Base-by-base conservation (phyloP, 2,329 filamentous ascomycete species). In the Fusarium sacchari region DNA sequence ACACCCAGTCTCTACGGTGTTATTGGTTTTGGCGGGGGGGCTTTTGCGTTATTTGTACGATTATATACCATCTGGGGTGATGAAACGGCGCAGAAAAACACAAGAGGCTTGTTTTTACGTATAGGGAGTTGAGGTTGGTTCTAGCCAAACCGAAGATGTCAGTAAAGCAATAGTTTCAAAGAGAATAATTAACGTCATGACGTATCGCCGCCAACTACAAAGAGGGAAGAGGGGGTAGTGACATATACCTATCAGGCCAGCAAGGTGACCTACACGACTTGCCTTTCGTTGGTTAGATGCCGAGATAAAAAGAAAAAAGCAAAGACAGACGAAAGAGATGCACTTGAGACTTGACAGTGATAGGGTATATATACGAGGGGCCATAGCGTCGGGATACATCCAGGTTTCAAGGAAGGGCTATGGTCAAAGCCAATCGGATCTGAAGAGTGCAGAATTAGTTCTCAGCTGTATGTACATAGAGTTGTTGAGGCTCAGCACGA, bases 61-160 rank as follows among this genome's bases (percentile, higher is more conserved):
- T 53, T 75, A 74, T 75, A 74, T 75, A 74, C 72, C 72, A 74
- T 65, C 43, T 39, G 57, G 64, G 64, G 61, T 57, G 71, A 74
- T 57, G 60, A 67, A 69, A 58, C 24, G 69, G 72, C 68, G 72
- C 60, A 66, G 60, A 75, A 74, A 73, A 72, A 59, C 67, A 73
- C 34, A 70, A 56, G 60, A 57, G 42, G 62, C 57, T 56, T 72
- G 69, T 53, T 61, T 72, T 61, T 24, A 70, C 32, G 46, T 47
- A 72, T 37, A 63, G 28, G 60, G 55, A 71, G 68, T 66, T 67
- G 47, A 50, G 49, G 40, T 32, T 70, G 53, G 55, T 58, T 64
- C n/a, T 50, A 56, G 43, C 55, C 62, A 71, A 52, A 42, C 67
- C 61, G 43, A 50, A 39, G 52, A 70, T 39, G 59, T 37, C 58